Evolutionary conservation across 768 basidiomycete genomes (phyloP).

Genomic region (Hortiboletus campestris): DNA sequence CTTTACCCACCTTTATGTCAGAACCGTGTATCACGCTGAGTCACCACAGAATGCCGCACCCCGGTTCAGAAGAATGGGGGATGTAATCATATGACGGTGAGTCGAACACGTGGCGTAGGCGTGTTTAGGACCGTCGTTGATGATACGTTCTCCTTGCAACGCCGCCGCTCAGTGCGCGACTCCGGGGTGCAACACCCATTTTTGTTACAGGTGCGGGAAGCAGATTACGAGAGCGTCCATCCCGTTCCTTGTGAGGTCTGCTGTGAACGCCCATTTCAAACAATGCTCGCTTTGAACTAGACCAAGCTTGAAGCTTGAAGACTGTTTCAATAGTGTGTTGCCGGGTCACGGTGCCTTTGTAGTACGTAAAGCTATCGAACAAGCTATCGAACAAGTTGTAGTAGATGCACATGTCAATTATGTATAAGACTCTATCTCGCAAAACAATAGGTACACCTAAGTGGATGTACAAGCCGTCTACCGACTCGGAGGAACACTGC

Average conservation of each 20-base stretch:
- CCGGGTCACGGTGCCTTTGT: not conserved
- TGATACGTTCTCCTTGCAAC: not conserved
- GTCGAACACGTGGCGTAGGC: constrained; percentile 14
- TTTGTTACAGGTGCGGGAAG: constrained; percentile 52
- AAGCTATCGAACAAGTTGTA: not conserved
- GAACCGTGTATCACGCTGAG: not conserved
- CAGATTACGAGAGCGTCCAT: constrained; percentile 41
- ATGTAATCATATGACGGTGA: constrained; percentile 61
- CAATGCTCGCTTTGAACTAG: constrained; percentile 30
- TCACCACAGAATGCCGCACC: constrained; percentile 38
- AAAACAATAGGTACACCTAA: too few relatives aligned
- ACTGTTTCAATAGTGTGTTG: not conserved
- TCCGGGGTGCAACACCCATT: constrained; percentile 56
- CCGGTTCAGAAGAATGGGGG: constrained; percentile 52
- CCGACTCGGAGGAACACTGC: too few relatives aligned
- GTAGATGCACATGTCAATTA: too few relatives aligned
- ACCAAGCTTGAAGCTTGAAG: not conserved
- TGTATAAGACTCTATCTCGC: too few relatives aligned
- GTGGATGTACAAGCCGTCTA: too few relatives aligned
- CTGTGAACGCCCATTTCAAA: constrained; percentile 34
- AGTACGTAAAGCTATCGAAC: not conserved
- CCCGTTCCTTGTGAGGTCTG: constrained; percentile 30
- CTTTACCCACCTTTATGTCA: not conserved
- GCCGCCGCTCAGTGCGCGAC: constrained; percentile 41
- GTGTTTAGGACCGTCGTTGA: not conserved